Evolutionary conservation across 345 rosid genomes (phyloP).

Genomic region (Hibiscus trionum): DNA sequence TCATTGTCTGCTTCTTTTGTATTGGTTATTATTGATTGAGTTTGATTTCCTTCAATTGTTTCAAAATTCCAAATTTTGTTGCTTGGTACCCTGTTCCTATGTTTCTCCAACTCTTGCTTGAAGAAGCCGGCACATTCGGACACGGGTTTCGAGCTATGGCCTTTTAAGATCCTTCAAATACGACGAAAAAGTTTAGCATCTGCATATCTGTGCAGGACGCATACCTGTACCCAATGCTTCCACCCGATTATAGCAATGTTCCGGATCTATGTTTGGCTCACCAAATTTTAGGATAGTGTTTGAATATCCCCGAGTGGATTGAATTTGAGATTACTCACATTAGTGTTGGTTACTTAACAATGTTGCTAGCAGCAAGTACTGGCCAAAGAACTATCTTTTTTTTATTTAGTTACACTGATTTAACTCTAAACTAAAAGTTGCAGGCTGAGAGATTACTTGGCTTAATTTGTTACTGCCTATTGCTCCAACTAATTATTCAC

Average conservation of each 20-base stretch:
- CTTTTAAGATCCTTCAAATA: not conserved
- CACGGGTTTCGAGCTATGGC: not conserved
- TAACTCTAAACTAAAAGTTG: not conserved
- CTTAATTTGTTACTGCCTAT: not conserved
- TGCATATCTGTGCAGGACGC: not conserved
- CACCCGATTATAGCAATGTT: not conserved
- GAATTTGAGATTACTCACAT: not conserved
- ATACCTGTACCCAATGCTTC: not conserved
- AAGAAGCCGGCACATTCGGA: not conserved
- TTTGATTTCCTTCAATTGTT: conserved; percentile 3
- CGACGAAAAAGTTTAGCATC: not conserved
- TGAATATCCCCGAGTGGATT: not conserved
- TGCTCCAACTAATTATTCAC: not conserved
- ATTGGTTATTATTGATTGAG: not conserved
- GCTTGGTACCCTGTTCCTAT: not conserved
- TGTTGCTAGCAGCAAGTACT: conserved; percentile 1
- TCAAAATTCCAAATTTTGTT: not conserved
- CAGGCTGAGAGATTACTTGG: not conserved
- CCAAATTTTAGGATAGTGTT: not conserved
- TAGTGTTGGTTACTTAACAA: conserved; percentile 1
- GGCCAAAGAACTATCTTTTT: not conserved
- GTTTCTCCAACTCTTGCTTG: too few relatives aligned
- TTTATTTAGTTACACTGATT: not conserved
- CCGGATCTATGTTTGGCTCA: not conserved
- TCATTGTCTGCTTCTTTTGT: not conserved